Evolutionary conservation across 257 asterid genomes (phyloP).

Genomic region (Solanum lycopersicoides): DNA sequence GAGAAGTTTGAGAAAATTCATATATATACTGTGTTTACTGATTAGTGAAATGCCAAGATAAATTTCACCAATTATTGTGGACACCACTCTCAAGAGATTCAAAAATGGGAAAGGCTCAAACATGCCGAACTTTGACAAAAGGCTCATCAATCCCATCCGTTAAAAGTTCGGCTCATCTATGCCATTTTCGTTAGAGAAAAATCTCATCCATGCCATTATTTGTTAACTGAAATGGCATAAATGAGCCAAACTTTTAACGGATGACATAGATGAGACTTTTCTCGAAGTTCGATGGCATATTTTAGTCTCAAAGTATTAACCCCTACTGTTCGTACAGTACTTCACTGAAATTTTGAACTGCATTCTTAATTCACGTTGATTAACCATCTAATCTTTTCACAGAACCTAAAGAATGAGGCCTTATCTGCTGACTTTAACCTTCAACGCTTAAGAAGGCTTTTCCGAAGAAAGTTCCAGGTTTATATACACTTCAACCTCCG

Average conservation of each 20-base stretch:
- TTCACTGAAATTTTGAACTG: neutral
- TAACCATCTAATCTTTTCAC: neutral
- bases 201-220: neutral
- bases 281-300: no score
- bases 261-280: no score
- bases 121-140: neutral
- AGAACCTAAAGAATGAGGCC: neutral
- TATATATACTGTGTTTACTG: neutral
- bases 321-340: neutral
- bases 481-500: neutral
- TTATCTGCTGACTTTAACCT: neutral
- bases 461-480: neutral
- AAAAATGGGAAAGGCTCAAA: neutral
- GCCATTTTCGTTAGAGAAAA: neutral
- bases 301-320: neutral
- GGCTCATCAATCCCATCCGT: neutral
- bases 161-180: neutral
- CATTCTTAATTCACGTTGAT: neutral
- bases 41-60: neutral
- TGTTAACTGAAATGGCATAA: neutral
- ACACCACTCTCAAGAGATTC: neutral
- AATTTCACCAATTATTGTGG: neutral
- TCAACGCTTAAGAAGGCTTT: neutral
- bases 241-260: neutral
- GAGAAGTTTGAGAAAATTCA: neutral